A percentile compares a stretch with the other conserved stretches of the same genome.
phyloP scores from a whole-genome alignment of 441 rosid species.

The Bocquillonia castaneifolia region DNA sequence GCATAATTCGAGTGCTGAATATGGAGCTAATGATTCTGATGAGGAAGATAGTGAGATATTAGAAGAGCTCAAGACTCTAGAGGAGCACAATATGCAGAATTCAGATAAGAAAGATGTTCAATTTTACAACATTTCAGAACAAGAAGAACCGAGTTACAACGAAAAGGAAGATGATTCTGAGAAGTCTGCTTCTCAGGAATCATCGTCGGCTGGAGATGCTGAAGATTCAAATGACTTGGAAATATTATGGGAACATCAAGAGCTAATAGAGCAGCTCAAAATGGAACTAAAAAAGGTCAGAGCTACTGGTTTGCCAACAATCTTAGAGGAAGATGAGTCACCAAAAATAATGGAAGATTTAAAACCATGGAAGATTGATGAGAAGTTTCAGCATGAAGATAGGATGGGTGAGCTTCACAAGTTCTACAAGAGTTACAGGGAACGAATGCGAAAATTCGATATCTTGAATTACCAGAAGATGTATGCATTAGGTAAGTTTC shows the following conservation, averaged over 20 bases:
- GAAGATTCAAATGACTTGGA: conserved; percentile 55
- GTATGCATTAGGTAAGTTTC: conserved; percentile 72
- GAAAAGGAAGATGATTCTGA: conserved; percentile 9
- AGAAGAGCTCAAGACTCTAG: conserved; percentile 27
- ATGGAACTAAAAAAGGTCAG: conserved; percentile 81
- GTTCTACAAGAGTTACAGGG: conserved; percentile 76
- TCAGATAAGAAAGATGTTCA: conserved; percentile 12
- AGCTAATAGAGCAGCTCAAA: conserved; percentile 78
- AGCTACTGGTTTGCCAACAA: conserved; percentile 83
- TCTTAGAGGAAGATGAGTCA: conserved; percentile 63
- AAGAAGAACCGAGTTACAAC: conserved; percentile 16
- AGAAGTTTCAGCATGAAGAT: conserved; percentile 51
- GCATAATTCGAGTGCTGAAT: conserved; percentile 11
- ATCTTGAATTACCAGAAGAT: conserved; percentile 86
- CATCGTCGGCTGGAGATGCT: conserved; percentile 23
- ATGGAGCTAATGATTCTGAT: conserved; percentile 27
- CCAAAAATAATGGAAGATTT: conserved; percentile 71
- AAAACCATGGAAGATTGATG: conserved; percentile 88
- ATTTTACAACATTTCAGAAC: conserved; percentile 6
- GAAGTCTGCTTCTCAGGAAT: conserved; percentile 12
- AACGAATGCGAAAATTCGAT: conserved; percentile 82
- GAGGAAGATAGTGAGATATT: conserved; percentile 33
- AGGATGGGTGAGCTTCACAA: conserved; percentile 75
- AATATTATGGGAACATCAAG: conserved; percentile 83
- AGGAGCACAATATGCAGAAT: conserved; percentile 22